These are phyloP conservation scores for Saksenaea vasiformis DNA, from an alignment of 371 early-diverging fungal genomes.

Conservation along the genomic window DNA sequence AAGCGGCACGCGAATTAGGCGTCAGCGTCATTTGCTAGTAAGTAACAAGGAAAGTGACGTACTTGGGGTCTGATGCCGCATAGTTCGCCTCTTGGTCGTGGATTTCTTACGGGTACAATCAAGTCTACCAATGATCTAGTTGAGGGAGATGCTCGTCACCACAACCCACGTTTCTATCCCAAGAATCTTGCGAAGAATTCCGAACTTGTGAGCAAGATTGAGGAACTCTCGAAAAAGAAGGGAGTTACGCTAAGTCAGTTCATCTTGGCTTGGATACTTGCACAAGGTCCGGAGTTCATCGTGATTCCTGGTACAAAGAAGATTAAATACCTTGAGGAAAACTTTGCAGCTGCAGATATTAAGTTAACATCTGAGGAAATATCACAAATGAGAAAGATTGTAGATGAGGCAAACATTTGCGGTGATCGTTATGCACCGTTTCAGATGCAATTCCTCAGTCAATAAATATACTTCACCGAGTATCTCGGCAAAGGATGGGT, in stretches of 20 bases:
- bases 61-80: neutral
- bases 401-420: slow-evolving; percentile 28
- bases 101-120: slow-evolving; percentile 54
- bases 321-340: slow-evolving; percentile 53
- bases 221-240: slow-evolving; percentile 40
- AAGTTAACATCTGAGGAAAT: slow-evolving; percentile 41
- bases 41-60: neutral
- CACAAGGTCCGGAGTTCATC: slow-evolving; percentile 37
- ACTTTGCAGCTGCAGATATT: slow-evolving; percentile 37
- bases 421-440: slow-evolving; percentile 35
- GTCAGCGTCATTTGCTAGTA: slow-evolving; percentile 54
- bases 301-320: slow-evolving; percentile 56
- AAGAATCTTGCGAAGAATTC: slow-evolving; percentile 54
- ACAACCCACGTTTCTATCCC: slow-evolving; percentile 46
- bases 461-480: neutral
- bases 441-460: neutral
- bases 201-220: slow-evolving; percentile 50
- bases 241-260: slow-evolving; percentile 40
- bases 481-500: neutral
- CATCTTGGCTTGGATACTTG: slow-evolving; percentile 58
- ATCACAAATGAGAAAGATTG: slow-evolving; percentile 32
- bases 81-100: slow-evolving; percentile 54
- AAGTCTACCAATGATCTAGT: slow-evolving; percentile 44
- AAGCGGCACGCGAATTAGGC: slow-evolving; percentile 56
- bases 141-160: slow-evolving; percentile 43